phyloP scores from a whole-genome alignment of 345 rosid species.

The Excoecaria agallocha region DNA sequence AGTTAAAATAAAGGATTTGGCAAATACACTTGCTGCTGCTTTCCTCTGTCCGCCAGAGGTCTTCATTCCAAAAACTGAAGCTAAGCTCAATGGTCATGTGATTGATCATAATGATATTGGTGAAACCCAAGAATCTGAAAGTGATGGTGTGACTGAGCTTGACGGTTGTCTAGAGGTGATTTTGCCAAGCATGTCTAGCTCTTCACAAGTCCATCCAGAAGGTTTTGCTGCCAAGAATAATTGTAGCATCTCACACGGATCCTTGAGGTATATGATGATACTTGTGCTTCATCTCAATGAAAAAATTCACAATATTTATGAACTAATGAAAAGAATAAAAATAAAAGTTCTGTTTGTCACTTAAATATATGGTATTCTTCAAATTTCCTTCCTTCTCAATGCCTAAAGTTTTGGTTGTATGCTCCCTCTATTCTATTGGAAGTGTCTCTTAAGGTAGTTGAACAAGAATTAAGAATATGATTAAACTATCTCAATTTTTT shows the following conservation, averaged over 20 bases:
- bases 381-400: background rate
- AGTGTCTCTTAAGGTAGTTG: too few species aligned
- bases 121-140: constrained; percentile 41
- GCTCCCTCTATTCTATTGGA: too few species aligned
- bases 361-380: background rate
- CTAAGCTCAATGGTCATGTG: constrained; percentile 53
- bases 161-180: constrained; percentile 35
- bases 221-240: constrained; percentile 25
- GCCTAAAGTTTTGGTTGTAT: background rate
- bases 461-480: too few species aligned
- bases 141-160: constrained; percentile 28
- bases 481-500: too few species aligned
- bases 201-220: constrained; percentile 43
- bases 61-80: constrained; percentile 46
- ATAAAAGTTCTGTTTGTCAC: background rate
- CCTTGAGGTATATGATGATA: constrained; percentile 56
- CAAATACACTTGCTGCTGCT: constrained; percentile 84
- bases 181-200: constrained; percentile 35
- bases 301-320: background rate
- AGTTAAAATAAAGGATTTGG: constrained; percentile 95
- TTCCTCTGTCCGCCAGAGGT: constrained; percentile 70
- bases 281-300: background rate
- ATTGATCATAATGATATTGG: constrained; percentile 31
- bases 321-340: background rate
- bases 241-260: constrained; percentile 31